phyloP scores from a whole-genome alignment of 768 basidiomycete species.

The Cystobasidium ongulense region DNA sequence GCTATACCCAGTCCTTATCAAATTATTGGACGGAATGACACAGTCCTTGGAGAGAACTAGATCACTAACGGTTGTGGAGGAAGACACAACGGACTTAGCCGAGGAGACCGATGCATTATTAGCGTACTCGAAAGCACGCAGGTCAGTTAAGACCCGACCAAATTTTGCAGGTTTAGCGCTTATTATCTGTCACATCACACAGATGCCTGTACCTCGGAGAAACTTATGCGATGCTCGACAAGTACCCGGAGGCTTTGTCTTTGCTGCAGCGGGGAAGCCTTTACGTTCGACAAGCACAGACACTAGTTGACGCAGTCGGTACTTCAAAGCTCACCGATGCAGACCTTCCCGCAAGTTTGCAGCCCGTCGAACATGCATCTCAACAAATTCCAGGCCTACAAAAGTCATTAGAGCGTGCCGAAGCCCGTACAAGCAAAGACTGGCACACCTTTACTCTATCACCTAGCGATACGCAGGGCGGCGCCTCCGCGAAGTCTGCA shows the following conservation, averaged over 20 bases:
- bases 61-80: conserved; percentile 73
- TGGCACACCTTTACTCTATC: conserved; percentile 44
- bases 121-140: conserved; percentile 63
- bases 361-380: neutral
- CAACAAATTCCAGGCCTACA: neutral
- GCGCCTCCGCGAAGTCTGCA: neutral
- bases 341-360: neutral
- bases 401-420: neutral
- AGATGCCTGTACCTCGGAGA: conserved; percentile 71
- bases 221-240: conserved; percentile 55
- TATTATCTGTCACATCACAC: neutral
- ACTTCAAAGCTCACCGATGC: neutral
- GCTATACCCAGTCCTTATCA: conserved; percentile 76
- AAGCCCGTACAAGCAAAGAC: conserved; percentile 40
- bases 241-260: conserved; percentile 63
- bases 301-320: conserved; percentile 49
- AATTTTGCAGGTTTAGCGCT: neutral
- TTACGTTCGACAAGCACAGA: conserved; percentile 63
- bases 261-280: conserved; percentile 64
- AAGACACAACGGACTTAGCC: conserved; percentile 67
- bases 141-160: conserved; percentile 48
- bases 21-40: conserved; percentile 71
- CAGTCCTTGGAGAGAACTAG: conserved; percentile 80
- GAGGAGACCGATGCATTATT: conserved; percentile 67
- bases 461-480: neutral